Evolutionary conservation across 73 alveolate species (phyloP).

Genomic region (Paramecium primaurelia): DNA sequence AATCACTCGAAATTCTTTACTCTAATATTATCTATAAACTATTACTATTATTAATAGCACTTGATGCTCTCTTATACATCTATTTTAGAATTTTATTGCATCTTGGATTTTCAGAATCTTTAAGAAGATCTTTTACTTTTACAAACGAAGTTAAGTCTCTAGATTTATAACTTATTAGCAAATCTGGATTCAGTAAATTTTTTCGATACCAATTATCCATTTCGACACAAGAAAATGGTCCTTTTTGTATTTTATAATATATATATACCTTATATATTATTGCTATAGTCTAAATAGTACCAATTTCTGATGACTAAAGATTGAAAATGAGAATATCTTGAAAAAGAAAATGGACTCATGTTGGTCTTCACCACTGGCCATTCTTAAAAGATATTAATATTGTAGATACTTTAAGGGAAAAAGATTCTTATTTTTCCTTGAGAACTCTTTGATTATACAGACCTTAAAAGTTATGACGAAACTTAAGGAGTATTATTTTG

Average conservation of each 20-base stretch:
- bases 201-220: conserved; percentile 49
- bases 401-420: conserved; percentile 5
- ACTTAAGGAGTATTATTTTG: not conserved
- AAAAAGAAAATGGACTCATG: conserved; percentile 43
- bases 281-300: not conserved
- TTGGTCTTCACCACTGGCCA: not conserved
- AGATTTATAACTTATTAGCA: not conserved
- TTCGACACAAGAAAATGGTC: conserved; percentile 34
- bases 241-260: not conserved
- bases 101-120: not conserved
- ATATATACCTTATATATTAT: not conserved
- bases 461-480: not conserved
- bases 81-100: not conserved
- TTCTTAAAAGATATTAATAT: not conserved
- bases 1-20: not conserved
- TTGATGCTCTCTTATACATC: not conserved
- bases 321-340: not conserved
- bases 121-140: not conserved
- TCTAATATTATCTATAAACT: not conserved
- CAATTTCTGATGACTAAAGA: not conserved
- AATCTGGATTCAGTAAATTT: not conserved
- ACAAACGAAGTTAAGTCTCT: conserved; percentile 22
- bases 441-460: not conserved
- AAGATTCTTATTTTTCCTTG: not conserved
- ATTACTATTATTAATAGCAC: not conserved